A percentile compares a stretch with the other conserved stretches of the same genome.
Conservation (phyloP, 306 rosid genomes). For the Potentilla sterilis region DNA sequence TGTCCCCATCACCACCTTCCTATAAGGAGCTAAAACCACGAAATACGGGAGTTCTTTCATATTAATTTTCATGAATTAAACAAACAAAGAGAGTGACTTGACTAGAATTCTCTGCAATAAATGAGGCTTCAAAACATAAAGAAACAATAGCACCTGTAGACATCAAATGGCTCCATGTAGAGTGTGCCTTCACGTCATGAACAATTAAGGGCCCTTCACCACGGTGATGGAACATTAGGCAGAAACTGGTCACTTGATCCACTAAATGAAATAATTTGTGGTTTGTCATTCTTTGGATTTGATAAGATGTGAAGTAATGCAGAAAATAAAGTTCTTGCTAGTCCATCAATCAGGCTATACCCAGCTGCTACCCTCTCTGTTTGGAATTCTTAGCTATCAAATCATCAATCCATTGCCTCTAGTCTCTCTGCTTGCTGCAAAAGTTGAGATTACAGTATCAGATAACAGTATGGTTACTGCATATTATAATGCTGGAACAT, state of each 20-base stretch:
- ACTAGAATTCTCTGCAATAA: conserved; percentile 27
- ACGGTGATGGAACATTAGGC: conserved; percentile 36
- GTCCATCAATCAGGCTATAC: conserved; percentile 27
- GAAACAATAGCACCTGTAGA: conserved; percentile 21
- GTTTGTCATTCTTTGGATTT: conserved; percentile 19
- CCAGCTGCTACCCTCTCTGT: conserved; percentile 3
- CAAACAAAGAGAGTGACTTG: conserved; percentile 13
- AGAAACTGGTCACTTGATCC: conserved; percentile 1
- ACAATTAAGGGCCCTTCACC: conserved; percentile 28
- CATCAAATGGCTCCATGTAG: conserved; percentile 29
- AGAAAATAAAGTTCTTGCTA: conserved; percentile 10
- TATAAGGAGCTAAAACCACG: background rate
- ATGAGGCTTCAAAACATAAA: conserved; percentile 24
- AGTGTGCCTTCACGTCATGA: conserved; percentile 37
- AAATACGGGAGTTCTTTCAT: background rate
- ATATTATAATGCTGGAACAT: background rate
- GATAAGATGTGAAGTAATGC: conserved; percentile 28
- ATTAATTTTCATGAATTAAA: conserved; percentile 5
- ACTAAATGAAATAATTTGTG: conserved; percentile 19
- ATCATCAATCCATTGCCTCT: background rate
- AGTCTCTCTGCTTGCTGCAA: background rate
- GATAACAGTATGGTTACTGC: background rate
- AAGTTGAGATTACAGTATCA: background rate
- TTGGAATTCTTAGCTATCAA: conserved; percentile 1
- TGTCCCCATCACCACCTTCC: conserved; percentile 7